A percentile compares a stretch with the other conserved stretches of the same genome.
These are phyloP conservation scores for Oenanthe sinensis DNA, from an alignment of 129 eudicot genomes.

Conservation along the genomic window DNA sequence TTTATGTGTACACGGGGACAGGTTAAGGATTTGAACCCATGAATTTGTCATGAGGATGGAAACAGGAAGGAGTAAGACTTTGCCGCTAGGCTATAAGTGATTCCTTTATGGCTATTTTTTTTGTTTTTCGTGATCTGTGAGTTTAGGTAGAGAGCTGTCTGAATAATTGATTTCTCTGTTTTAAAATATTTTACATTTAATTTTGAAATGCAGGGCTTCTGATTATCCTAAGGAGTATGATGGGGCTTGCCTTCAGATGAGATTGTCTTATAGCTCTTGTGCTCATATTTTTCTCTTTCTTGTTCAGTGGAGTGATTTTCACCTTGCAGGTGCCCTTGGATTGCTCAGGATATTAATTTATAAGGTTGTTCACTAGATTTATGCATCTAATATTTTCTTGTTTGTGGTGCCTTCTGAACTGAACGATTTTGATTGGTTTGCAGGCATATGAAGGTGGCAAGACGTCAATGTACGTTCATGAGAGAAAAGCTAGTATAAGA, in stretches of 20 bases:
- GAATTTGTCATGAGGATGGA: neutral
- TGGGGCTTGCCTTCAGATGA: conserved; percentile 81
- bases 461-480: conserved; percentile 57
- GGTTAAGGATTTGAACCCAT: neutral
- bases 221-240: conserved; percentile 77
- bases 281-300: conserved; percentile 70
- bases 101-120: neutral
- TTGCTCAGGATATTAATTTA: conserved; percentile 63
- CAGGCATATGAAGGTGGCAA: conserved; percentile 79
- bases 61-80: neutral
- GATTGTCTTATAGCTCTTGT: conserved; percentile 73
- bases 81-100: neutral
- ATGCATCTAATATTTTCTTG: neutral
- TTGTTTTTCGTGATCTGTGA: neutral
- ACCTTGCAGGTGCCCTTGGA: conserved; percentile 80
- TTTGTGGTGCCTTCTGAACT: neutral
- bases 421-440: neutral
- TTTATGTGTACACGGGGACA: too few species aligned
- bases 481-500: conserved; percentile 57
- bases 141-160: neutral
- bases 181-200: neutral
- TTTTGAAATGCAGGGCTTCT: conserved; percentile 59
- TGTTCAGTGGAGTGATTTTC: conserved; percentile 79
- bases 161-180: neutral
- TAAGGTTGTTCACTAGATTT: conserved; percentile 29